Conservation (phyloP, 2,329 filamentous ascomycete species). For the Pestalotiopsis sp. region DNA sequence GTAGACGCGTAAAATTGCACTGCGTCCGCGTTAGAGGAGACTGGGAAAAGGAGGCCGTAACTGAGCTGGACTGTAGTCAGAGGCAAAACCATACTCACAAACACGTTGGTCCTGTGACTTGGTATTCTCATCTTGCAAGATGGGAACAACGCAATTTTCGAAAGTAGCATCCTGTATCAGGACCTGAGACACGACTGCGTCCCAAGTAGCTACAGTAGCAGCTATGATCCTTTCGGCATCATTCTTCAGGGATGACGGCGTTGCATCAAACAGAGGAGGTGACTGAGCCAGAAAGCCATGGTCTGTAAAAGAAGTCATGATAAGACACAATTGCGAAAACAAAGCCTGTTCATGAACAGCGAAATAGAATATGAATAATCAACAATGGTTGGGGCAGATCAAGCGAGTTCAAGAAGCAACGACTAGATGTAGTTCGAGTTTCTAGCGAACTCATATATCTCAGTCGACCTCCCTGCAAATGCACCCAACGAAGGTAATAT, state of each 20-base stretch:
- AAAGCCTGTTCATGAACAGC: too few relatives aligned
- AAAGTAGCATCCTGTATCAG: not conserved
- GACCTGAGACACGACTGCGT: not conserved
- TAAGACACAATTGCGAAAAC: too few relatives aligned
- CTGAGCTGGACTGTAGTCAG: not conserved
- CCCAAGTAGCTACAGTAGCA: not conserved
- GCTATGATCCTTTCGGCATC: not conserved
- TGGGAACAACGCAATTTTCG: not conserved
- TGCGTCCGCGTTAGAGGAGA: not conserved
- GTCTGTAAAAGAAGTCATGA: not conserved
- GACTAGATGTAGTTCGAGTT: too few relatives aligned
- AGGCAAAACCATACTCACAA: not conserved
- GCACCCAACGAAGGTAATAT: too few relatives aligned
- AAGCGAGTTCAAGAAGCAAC: too few relatives aligned
- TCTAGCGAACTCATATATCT: too few relatives aligned
- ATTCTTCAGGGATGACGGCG: not conserved
- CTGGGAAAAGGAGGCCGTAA: not conserved
- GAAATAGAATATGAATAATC: too few relatives aligned
- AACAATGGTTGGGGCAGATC: too few relatives aligned
- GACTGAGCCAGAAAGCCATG: not conserved
- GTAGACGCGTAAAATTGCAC: not conserved
- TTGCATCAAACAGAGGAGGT: not conserved
- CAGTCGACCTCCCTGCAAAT: too few relatives aligned
- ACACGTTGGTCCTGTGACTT: not conserved
- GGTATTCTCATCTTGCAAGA: not conserved